phyloP scores from a whole-genome alignment of 176 grass and related monocot species.

The Cenchrus fungigraminus region DNA sequence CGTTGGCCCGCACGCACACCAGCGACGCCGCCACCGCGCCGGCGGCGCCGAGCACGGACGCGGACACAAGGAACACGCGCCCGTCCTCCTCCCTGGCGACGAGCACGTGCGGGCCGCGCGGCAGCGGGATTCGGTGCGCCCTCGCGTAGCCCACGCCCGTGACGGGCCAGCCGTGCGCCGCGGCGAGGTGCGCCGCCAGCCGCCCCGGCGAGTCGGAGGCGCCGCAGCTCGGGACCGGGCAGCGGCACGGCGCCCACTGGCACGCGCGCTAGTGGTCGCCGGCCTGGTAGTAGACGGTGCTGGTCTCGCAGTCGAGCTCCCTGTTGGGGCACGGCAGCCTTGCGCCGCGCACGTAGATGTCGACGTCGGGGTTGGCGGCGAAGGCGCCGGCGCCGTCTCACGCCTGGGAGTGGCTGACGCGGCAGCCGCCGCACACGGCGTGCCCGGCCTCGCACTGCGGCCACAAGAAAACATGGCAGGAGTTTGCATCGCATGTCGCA shows the following conservation, averaged over 20 bases:
- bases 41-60: not conserved
- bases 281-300: not conserved
- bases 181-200: not conserved
- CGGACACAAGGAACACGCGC: not conserved
- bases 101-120: not conserved
- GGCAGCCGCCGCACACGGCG: not conserved
- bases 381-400: not conserved
- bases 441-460: not conserved
- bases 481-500: not conserved
- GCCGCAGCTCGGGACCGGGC: not conserved
- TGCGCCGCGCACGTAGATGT: not conserved
- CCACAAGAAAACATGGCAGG: not conserved
- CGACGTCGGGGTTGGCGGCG: not conserved
- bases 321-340: not conserved
- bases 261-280: not conserved
- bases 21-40: too few species aligned
- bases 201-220: not conserved
- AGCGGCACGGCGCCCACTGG: not conserved
- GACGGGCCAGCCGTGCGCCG: constrained; percentile 4
- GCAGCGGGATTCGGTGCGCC: not conserved
- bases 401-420: not conserved
- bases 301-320: not conserved
- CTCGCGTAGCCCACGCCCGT: not conserved
- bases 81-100: not conserved
- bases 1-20: not conserved